A percentile compares a stretch with the other conserved stretches of the same genome.
Evolutionary conservation across 192 early-diverging fungal species (phyloP).

Genomic region (Glomus cerebriforme): DNA sequence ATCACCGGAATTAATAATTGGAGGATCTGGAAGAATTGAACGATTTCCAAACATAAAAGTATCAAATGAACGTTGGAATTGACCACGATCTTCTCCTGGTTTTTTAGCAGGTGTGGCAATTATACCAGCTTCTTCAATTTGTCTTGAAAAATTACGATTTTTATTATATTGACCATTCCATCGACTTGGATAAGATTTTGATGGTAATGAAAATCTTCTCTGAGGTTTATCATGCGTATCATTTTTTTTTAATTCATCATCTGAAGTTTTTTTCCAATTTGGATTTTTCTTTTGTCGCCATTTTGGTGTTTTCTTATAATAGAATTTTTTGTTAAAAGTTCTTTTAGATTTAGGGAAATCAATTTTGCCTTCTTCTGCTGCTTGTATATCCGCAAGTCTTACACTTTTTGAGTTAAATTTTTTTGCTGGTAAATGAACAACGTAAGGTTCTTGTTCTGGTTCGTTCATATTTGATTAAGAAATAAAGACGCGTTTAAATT

Average conservation of each 20-base stretch:
- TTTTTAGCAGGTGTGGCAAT: too few species aligned
- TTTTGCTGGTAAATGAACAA: too few species aligned
- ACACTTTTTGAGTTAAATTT: too few species aligned
- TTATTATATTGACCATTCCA: too few species aligned
- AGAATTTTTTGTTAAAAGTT: not conserved
- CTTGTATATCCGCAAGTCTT: too few species aligned
- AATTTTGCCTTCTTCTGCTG: not conserved
- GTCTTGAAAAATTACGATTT: too few species aligned
- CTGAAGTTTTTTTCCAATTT: not conserved
- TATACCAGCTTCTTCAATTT: too few species aligned
- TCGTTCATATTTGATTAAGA: not conserved
- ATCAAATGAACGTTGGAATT: too few species aligned
- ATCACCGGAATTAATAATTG: not conserved
- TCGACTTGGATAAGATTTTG: too few species aligned
- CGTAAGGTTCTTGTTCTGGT: not conserved
- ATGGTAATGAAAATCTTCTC: not conserved
- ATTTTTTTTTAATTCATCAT: not conserved
- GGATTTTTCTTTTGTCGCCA: not conserved
- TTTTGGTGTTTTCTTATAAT: not conserved
- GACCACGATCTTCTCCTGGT: too few species aligned
- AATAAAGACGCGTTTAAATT: too few species aligned
- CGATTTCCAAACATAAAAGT: not conserved
- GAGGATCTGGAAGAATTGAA: not conserved
- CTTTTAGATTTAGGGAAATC: not conserved
- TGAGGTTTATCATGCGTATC: not conserved